Conservation (phyloP, 139 green algal species). For the Eudorina sp. region DNA sequence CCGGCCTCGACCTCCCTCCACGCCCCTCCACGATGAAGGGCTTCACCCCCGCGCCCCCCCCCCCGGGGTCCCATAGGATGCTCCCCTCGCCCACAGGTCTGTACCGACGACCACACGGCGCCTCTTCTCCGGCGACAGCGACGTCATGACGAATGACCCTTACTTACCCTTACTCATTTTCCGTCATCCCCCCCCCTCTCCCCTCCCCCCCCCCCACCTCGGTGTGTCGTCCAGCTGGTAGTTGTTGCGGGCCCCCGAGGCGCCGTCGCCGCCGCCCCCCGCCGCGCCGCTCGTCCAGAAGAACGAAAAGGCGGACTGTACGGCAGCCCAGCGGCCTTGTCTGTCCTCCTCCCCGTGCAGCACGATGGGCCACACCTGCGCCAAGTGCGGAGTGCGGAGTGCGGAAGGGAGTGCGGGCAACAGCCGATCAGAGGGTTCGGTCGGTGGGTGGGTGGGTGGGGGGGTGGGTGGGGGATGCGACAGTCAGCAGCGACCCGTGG, state of each 20-base stretch:
- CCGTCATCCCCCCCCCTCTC: too few species aligned
- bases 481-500: too few species aligned
- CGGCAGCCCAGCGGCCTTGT: conserved; percentile 50
- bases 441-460: background rate
- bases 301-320: conserved; percentile 61
- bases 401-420: background rate
- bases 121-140: too few species aligned
- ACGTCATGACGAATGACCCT: too few species aligned
- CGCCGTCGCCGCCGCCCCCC: background rate
- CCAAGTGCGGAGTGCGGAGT: conserved; percentile 5
- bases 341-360: conserved; percentile 46
- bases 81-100: too few species aligned
- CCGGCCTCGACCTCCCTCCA: too few species aligned
- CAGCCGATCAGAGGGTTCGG: background rate
- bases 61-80: too few species aligned
- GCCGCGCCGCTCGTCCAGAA: conserved; percentile 37
- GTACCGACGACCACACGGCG: too few species aligned
- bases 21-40: too few species aligned
- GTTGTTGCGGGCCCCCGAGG: background rate
- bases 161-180: too few species aligned
- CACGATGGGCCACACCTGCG: conserved; percentile 36
- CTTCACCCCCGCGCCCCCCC: too few species aligned
- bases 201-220: background rate
- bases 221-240: conserved; percentile 36
- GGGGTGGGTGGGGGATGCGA: background rate